These are phyloP conservation scores for Mucor circinelloides DNA, from an alignment of 371 early-diverging fungal species.

Conservation along the genomic window DNA sequence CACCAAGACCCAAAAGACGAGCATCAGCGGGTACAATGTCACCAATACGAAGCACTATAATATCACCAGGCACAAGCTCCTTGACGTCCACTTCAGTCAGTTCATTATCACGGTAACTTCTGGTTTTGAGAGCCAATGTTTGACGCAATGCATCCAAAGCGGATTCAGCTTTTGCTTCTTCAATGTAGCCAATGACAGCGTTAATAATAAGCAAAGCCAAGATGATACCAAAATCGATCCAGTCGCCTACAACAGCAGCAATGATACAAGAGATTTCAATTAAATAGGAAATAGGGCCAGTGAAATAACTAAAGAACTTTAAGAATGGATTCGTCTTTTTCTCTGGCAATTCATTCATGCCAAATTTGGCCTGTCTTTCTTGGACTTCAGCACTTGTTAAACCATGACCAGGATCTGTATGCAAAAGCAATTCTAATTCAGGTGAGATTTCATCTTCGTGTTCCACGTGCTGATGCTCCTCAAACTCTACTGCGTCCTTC, in stretches of 20 bases:
- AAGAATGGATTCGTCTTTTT: slow-evolving; percentile 77
- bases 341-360: slow-evolving; percentile 77
- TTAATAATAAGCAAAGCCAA: slow-evolving; percentile 81
- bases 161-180: slow-evolving; percentile 88
- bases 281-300: slow-evolving; percentile 87
- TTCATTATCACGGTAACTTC: slow-evolving; percentile 74
- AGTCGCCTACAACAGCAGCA: slow-evolving; percentile 73
- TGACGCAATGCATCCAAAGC: slow-evolving; percentile 90
- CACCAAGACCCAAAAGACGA: slow-evolving; percentile 80
- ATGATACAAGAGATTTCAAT: slow-evolving; percentile 82
- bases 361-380: slow-evolving; percentile 61
- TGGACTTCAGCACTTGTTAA: slow-evolving; percentile 58
- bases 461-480: slow-evolving; percentile 37
- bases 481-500: slow-evolving; percentile 22
- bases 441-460: slow-evolving; percentile 67
- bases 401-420: slow-evolving; percentile 68
- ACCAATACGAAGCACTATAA: slow-evolving; percentile 87
- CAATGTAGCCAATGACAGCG: slow-evolving; percentile 86
- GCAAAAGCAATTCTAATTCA: slow-evolving; percentile 71
- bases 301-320: slow-evolving; percentile 87
- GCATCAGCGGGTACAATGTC: slow-evolving; percentile 94
- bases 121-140: slow-evolving; percentile 82
- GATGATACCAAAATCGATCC: slow-evolving; percentile 88
- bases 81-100: slow-evolving; percentile 79
- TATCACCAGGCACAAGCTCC: slow-evolving; percentile 84